Percentiles rank a stretch among this genome's conserved stretches.
Conservation (phyloP, 495 filamentous ascomycete species). For the Cenococcum geophilum region DNA sequence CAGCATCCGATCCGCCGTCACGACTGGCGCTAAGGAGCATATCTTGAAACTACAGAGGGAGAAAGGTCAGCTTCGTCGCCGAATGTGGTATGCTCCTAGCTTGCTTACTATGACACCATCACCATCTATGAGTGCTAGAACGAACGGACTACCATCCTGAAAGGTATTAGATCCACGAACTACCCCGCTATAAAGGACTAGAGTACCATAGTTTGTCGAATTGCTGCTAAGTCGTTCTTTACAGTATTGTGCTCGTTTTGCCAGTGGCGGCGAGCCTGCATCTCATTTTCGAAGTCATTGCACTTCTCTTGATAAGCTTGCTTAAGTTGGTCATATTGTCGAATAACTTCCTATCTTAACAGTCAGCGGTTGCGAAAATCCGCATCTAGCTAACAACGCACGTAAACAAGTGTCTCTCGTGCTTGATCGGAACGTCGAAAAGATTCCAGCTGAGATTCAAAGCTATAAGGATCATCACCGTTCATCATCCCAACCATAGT, state of each 20-base stretch:
- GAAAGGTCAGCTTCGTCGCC: not conserved
- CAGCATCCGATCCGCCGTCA: conserved; percentile 39
- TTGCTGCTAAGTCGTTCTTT: conserved; percentile 15
- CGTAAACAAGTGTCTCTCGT: conserved; percentile 23
- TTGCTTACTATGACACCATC: conserved; percentile 38
- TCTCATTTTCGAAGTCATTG: conserved; percentile 32
- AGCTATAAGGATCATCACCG: conserved; percentile 15
- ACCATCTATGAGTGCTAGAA: conserved; percentile 38
- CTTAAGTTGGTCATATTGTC: conserved; percentile 10
- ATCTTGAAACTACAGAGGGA: conserved; percentile 34
- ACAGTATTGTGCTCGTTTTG: conserved; percentile 21
- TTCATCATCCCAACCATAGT: conserved; percentile 10
- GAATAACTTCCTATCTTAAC: not conserved
- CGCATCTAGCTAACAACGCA: conserved; percentile 4
- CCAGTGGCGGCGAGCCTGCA: conserved; percentile 26
- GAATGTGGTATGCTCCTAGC: not conserved
- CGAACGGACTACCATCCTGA: conserved; percentile 37
- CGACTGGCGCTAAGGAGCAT: conserved; percentile 27
- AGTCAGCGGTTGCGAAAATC: not conserved
- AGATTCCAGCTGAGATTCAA: conserved; percentile 22
- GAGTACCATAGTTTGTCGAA: conserved; percentile 16
- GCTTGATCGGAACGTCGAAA: conserved; percentile 27
- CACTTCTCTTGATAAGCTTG: conserved; percentile 28
- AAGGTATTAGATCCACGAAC: not conserved
- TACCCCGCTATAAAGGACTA: not conserved